Evolutionary conservation across 2,329 filamentous ascomycete genomes (phyloP).

Genomic region (Lachnellula subtilissima): DNA sequence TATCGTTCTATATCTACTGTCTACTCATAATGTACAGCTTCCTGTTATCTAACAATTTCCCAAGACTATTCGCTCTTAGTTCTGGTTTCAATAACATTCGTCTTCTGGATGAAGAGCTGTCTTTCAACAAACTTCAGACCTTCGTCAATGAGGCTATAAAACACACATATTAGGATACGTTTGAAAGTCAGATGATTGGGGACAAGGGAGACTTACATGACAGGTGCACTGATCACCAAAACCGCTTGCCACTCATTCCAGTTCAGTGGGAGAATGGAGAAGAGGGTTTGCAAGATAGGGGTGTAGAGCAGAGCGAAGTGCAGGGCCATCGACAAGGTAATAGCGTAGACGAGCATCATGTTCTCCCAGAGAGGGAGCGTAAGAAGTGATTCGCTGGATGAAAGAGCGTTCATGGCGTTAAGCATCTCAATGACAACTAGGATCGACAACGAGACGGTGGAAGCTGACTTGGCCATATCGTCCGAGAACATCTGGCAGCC

Average conservation of each 20-base stretch:
- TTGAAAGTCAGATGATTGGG: neutral
- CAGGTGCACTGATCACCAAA: constrained; percentile 78
- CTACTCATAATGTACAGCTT: constrained; percentile 23
- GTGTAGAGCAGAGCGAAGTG: constrained; percentile 94
- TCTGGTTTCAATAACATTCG: constrained; percentile 19
- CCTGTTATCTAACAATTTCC: neutral
- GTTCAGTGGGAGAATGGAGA: constrained; percentile 85
- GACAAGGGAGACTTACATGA: constrained; percentile 63
- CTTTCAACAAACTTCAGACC: constrained; percentile 60
- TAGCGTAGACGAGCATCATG: constrained; percentile 96
- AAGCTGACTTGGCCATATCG: constrained; percentile 80
- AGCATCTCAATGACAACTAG: constrained; percentile 99
- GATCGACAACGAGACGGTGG: constrained; percentile 85
- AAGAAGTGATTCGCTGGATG: constrained; percentile 87
- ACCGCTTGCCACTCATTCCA: constrained; percentile 91
- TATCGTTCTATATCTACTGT: constrained; percentile 24
- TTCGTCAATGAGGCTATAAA: constrained; percentile 60
- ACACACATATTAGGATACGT: constrained; percentile 10
- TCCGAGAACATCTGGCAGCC: constrained; percentile 90
- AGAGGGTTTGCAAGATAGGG: constrained; percentile 80
- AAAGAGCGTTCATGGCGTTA: constrained; percentile 97
- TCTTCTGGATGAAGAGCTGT: constrained; percentile 40
- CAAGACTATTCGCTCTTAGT: constrained; percentile 29
- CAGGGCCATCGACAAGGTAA: constrained; percentile 84
- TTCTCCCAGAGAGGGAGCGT: constrained; percentile 97